Evolutionary conservation across 1,284 basidiomycete genomes (phyloP).

Genomic region (Cryptococcus maquisensis): DNA sequence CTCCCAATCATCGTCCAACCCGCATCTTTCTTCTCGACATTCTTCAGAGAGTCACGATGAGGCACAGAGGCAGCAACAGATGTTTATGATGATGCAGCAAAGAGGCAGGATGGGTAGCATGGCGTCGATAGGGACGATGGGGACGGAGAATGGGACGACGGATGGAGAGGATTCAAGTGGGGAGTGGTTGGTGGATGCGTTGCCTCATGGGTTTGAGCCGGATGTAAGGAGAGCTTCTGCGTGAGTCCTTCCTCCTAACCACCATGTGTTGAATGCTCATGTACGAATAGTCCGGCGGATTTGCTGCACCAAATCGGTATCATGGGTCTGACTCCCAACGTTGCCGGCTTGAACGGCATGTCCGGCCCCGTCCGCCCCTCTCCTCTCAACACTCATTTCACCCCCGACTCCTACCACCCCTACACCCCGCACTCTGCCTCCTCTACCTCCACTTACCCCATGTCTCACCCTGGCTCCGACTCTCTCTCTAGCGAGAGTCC

Average conservation of each 20-base stretch:
- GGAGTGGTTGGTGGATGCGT: constrained; percentile 4
- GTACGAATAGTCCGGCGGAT: constrained; percentile 11
- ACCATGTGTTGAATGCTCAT: background rate
- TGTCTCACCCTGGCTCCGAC: constrained; percentile 3
- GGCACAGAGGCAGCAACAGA: constrained; percentile 14
- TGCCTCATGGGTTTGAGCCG: constrained; percentile 16
- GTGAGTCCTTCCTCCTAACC: constrained; percentile 4
- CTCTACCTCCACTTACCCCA: background rate
- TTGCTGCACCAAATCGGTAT: constrained; percentile 15
- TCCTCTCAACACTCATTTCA: constrained; percentile 14
- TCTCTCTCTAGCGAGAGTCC: background rate
- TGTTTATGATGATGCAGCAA: constrained; percentile 31
- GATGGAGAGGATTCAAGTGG: constrained; percentile 1
- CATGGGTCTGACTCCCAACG: constrained; percentile 9
- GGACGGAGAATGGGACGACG: constrained; percentile 25
- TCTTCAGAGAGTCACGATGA: constrained; percentile 9
- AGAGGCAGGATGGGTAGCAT: constrained; percentile 37
- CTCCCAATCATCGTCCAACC: background rate
- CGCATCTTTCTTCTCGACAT: background rate
- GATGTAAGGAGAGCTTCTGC: constrained; percentile 13
- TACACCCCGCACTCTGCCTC: background rate
- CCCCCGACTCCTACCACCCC: constrained; percentile 3
- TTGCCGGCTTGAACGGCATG: background rate
- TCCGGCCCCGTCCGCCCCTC: constrained; percentile 11
- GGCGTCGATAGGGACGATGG: constrained; percentile 22